Evolutionary conservation across 2,329 filamentous ascomycete genomes (phyloP), one percentile per base, ranked within the genome.

Genomic region (Phaeosphaeria sp.): DNA sequence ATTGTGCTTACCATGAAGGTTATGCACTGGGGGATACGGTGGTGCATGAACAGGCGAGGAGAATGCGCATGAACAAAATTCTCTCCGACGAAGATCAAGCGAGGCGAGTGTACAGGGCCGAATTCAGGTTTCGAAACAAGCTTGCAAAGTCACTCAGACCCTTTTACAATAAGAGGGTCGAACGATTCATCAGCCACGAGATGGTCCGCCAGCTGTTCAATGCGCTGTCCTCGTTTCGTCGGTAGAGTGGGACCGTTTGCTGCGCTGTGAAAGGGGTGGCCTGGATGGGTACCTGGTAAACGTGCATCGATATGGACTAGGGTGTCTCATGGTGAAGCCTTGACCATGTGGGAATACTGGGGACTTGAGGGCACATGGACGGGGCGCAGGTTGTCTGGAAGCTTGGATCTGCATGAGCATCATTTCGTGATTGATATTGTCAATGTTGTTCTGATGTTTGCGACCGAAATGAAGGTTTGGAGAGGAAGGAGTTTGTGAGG

Each of bases 391-490:
- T 43, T 18, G 41, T 21, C 22, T 25, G 17, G 44, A 46, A 46
- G 44, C n/a, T 22, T 51, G 25, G 55, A 59, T 58, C 53, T 49
- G 46, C 49, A 48, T 25, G 50, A 48, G 23, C 33, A 44, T 30
- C 33, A 46, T 25, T 46, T 46, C 22, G 21, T n/a, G 10, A 7
- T 11, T 22, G 21, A 23, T n/a, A 23, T 13, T n/a, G 22, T 46
- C 21, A 23, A 17, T 22, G 22, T 30, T 42, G 11, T 25, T 54
- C 33, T 47, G 21, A 20, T 53, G 46, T 43, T 46, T 36, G 49
- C n/a, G 47, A 36, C 11, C 23, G 52, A 41, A 17, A 42, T 27
- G 25, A 52, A 36, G 30, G 30, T 36, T 23, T 17, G 18, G 20
- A 46, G 30, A 41, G 15, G 49, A 47, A 21, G 42, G 36, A 44